These are phyloP conservation scores for Liriodendron chinense DNA, from an alignment of 164 flowering plant species.

Conservation along the genomic window DNA sequence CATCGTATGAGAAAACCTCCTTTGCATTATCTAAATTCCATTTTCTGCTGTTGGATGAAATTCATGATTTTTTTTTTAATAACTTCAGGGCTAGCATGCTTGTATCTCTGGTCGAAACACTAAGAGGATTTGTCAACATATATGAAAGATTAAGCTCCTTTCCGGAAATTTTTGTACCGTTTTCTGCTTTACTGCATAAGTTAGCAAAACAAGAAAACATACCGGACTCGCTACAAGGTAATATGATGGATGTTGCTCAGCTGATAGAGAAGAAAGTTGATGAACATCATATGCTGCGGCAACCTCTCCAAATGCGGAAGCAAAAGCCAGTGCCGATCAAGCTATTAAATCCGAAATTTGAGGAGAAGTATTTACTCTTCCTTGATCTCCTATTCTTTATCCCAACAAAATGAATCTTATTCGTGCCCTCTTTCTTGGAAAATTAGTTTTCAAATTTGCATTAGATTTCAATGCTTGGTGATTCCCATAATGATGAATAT, in stretches of 20 bases:
- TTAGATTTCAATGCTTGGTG: too few species aligned
- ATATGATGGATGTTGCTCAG: slow-evolving; percentile 42
- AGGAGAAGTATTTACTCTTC: slow-evolving; percentile 60
- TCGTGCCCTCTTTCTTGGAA: too few species aligned
- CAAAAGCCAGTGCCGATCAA: slow-evolving; percentile 75
- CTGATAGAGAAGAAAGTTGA: slow-evolving; percentile 44
- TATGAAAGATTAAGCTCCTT: slow-evolving; percentile 64
- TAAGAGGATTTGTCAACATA: slow-evolving; percentile 54
- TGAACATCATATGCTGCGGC: slow-evolving; percentile 54
- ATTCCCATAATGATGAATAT: too few species aligned
- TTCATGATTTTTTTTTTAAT: background rate
- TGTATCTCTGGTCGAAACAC: slow-evolving; percentile 47
- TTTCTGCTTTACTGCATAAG: slow-evolving; percentile 47
- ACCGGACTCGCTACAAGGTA: slow-evolving; percentile 43
- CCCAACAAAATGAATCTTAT: too few species aligned
- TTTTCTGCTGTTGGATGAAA: background rate
- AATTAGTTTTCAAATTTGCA: too few species aligned
- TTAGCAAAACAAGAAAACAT: slow-evolving; percentile 43
- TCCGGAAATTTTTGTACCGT: slow-evolving; percentile 78
- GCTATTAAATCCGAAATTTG: slow-evolving; percentile 72
- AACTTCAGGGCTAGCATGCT: slow-evolving; percentile 77
- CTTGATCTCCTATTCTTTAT: background rate
- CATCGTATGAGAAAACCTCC: background rate
- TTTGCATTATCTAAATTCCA: too few species aligned
- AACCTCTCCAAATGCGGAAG: slow-evolving; percentile 81